Base-by-base conservation (phyloP, 805 yeast genomes). In the Cyberlindnera veronae region DNA sequence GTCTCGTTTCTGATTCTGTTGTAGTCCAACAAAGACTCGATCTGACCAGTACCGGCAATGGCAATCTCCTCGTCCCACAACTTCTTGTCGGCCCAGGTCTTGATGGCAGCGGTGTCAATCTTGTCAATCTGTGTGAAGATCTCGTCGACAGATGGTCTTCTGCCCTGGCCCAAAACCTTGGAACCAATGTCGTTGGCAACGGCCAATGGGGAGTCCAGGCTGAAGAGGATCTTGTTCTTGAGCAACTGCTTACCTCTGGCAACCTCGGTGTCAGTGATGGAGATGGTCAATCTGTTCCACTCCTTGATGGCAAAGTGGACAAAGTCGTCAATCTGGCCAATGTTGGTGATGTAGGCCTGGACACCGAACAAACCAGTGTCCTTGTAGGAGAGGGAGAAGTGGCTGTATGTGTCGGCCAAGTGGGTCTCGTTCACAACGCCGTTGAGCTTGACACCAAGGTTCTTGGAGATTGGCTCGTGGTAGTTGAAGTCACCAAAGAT, bases 11-110 rank as follows among this genome's bases (percentile, higher is more conserved):
- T 83, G 65, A 79, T 69, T 79, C 91, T 81, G 77, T 71, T 73
- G 79, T 85, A 85, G 66, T 85, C 95, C 62, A 84, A 71, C 67
- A 85, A 71, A 52, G 72, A 87, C 75, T 85, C 95, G 69, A 83
- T 84, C 71, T 81, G 85, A 67, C 95, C 95, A 50, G 85, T 77
- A 66, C 84, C 93, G 45, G 91, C 74, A 57, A 85, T 69, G 54
- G 87, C 95, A 58, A 85, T 71, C 67, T 85, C 95, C 66, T 76
- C 84, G 68, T 85, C 95, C 85, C 88, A 85, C 64, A 85, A 72
- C 66, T 77, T 71, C 48, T 72, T 71, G 59, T 75, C 74, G 51
- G 93, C 91, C 93, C 93, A 85, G 37, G 74, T 67, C 61, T 74
- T 77, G 50, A 85, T 68, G 51, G 77, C 78, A 52, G 70, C 66